Evolutionary conservation across 345 rosid genomes (phyloP).

Genomic region (Excoecaria cochinchinensis): DNA sequence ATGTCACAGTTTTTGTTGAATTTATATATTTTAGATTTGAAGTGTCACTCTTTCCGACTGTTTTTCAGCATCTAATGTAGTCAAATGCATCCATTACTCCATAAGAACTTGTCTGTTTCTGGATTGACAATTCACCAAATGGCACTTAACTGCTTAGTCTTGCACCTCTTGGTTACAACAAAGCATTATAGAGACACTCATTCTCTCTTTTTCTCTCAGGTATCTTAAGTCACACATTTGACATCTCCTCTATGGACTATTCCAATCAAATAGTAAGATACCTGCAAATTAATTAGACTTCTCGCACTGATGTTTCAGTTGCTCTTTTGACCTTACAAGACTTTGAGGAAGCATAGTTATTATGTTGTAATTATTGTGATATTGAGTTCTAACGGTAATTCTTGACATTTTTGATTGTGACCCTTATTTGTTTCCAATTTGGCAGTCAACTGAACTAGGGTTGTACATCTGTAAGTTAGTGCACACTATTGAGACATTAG

Average conservation of each 20-base stretch:
- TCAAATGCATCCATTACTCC: not conserved
- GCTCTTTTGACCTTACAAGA: not conserved
- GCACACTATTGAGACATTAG: not conserved
- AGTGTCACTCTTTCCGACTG: not conserved
- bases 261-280: not conserved
- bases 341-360: not conserved
- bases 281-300: not conserved
- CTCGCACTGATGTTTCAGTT: not conserved
- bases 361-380: not conserved
- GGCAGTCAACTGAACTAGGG: not conserved
- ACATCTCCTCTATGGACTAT: not conserved
- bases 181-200: not conserved
- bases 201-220: not conserved
- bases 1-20: not conserved
- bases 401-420: not conserved
- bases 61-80: not conserved
- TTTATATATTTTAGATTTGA: not conserved
- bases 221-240: not conserved
- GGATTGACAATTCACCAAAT: not conserved
- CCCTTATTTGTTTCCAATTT: not conserved
- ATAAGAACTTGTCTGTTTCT: not conserved
- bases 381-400: not conserved
- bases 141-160: not conserved
- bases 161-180: not conserved
- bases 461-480: not conserved